phyloP scores from a whole-genome alignment of 139 green algal species.

The Chlorella sp. region DNA sequence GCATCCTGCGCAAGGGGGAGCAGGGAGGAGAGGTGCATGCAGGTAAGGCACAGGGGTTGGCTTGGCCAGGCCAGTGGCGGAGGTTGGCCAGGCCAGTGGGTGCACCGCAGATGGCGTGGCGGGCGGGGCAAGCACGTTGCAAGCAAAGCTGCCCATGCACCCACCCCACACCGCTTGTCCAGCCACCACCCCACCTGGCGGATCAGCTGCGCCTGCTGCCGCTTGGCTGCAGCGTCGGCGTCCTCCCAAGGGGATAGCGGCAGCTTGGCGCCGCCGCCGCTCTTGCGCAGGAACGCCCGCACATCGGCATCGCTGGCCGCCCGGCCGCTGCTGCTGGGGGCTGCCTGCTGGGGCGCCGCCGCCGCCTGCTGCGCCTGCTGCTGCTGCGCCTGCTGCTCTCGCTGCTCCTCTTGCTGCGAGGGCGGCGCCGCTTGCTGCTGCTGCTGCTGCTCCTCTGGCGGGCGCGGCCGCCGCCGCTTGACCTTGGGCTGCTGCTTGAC shows the following conservation, averaged over 20 bases:
- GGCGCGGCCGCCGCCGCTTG: not conserved
- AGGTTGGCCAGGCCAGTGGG: not conserved
- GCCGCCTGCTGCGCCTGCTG: not conserved
- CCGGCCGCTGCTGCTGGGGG: not conserved
- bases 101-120: not conserved
- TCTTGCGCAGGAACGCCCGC: conserved; percentile 6
- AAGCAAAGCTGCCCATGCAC: not conserved
- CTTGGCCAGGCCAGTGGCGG: not conserved
- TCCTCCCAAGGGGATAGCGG: conserved; percentile 32
- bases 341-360: not conserved
- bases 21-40: not conserved
- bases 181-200: not conserved
- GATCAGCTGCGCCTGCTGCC: conserved; percentile 16
- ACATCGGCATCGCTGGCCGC: not conserved
- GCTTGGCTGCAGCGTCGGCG: conserved; percentile 1
- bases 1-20: not conserved
- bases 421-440: not conserved
- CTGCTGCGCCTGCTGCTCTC: not conserved
- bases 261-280: not conserved
- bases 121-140: not conserved
- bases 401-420: not conserved
- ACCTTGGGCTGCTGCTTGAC: not conserved
- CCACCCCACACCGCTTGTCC: too few species aligned
- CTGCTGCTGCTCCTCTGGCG: not conserved
- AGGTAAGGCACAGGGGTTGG: not conserved